These are phyloP conservation scores for Tricholoma flavovirens DNA, from an alignment of 768 basidiomycete species.

Conservation along the genomic window DNA sequence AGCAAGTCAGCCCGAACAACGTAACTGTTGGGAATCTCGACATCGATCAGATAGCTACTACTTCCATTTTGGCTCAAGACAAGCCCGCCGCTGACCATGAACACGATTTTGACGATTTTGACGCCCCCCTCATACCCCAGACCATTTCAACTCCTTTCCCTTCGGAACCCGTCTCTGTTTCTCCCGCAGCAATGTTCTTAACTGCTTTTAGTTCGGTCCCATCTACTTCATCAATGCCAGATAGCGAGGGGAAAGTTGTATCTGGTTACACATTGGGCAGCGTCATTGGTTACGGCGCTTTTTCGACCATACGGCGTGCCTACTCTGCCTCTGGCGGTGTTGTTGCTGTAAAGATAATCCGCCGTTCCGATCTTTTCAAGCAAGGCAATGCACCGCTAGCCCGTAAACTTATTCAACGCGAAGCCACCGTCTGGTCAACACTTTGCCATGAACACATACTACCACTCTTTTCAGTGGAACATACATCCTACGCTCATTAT, in stretches of 20 bases:
- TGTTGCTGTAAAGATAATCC: conserved; percentile 82
- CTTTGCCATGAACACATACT: conserved; percentile 84
- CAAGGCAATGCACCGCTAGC: conserved; percentile 42
- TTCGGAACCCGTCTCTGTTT: conserved; percentile 28
- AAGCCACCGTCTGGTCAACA: conserved; percentile 67
- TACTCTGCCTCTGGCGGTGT: conserved; percentile 55
- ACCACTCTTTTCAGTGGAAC: conserved; percentile 65
- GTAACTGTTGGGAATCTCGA: conserved; percentile 12
- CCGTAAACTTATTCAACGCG: conserved; percentile 58
- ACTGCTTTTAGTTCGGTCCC: conserved; percentile 51
- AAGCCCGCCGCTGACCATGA: not conserved
- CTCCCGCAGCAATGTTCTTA: conserved; percentile 73
- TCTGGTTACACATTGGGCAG: conserved; percentile 72
- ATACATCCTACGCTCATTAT: conserved; percentile 61
- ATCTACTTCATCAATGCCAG: conserved; percentile 35
- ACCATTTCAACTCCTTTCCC: conserved; percentile 9
- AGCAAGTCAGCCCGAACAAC: conserved; percentile 4
- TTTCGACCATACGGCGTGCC: conserved; percentile 74
- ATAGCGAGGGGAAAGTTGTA: conserved; percentile 63
- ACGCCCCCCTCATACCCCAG: not conserved
- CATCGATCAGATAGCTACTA: conserved; percentile 19
- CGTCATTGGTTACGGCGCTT: conserved; percentile 74
- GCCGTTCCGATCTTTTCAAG: conserved; percentile 48
- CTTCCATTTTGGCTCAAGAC: conserved; percentile 12
- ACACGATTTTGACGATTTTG: conserved; percentile 1